Base-by-base conservation (phyloP, 257 asterid species). In the Solanum gracilifrons region DNA sequence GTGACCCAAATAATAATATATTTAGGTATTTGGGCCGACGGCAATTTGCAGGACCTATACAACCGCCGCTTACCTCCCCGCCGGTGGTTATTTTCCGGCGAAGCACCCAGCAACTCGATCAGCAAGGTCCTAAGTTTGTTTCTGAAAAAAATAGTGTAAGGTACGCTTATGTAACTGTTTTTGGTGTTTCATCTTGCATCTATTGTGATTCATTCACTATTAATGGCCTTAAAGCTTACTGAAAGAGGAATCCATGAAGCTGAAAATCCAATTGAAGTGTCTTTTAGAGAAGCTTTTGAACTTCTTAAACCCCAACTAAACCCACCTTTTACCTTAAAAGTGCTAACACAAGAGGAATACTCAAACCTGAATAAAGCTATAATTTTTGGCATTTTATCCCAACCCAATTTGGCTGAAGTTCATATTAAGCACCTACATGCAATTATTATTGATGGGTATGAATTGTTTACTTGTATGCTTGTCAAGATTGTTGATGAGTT, bases 371-470 rank as follows among this genome's bases (percentile, higher is more conserved):
- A 95, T 89, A 91, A 91, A 60, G 98, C 98, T 43, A 91, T 96
- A 85, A 92, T 95, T 21, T 92, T 92, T 77, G 98, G 92, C 74
- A 86, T 94, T 90, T 85, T 95, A 37, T 83, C 90, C 83, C 95
- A 96, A 69, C 88, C 94, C 88, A 91, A 91, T 23, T 89, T 89
- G 60, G 92, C 91, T 31, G 88, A 88, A 86, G 89, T 94, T 48
- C 98, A 93, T 89, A 88, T 94, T 37, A 95, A 95, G 91, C 98
- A 93, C 88, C 89, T 96, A 36, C 98, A 96, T 41, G 97, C 93
- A 27, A 87, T 93, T 31, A 51, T 92, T 72, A 89, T 93, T 3
- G 98, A 96, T 87, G 99, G 98, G 21, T 96, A 95, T 41, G 88
- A 85, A 66, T 91, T 90, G 58, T 95, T 94, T 91, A 95, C 96